Base-by-base conservation (phyloP, 306 rosid genomes). In the Dalbergia cultrata region DNA sequence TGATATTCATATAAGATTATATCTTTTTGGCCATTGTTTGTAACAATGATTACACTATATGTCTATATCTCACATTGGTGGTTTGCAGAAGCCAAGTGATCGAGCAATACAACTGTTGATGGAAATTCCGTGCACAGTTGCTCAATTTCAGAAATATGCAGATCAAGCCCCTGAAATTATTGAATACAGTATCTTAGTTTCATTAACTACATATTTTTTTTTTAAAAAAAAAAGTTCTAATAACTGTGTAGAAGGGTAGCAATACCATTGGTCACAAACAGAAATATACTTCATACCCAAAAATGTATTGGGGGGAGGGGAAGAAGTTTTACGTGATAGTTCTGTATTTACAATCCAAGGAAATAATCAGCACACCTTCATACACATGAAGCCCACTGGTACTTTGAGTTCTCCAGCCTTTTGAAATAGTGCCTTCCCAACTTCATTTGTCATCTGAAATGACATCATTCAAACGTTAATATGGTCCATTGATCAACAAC, bases 21-120 rank as follows among this genome's bases (percentile, higher is more conserved):
- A 44, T 54, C 47, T 53, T 65, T 62, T 47, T 5, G 50, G 26
- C 74, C 63, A 43, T 80, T 31, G 9, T 47, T 77, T 19, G 7
- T 39, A 64, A 76, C 4, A 35, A 50, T 18, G 53, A 58, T 26
- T 19, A 39, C 1, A 34, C 11, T n/a, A 54, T 54, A 54, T 54
- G 14, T 54, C 44, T 63, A 82, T 41, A 72, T 61, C 93, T 90
- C 80, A 94, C 98, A 34, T 43, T 75, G 93, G 97, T 58, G 97
- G 92, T 87, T 94, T 92, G 88, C 97, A 91, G 83, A 94, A 94
- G 88, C 97, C 53, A 94, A 60, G 85, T 94, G 98, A 84, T 94
- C 98, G 16, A 94, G 91, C 80, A 94, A 76, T 60, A 92, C 94
- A 64, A 69, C 26, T 18, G 97, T 94, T 52, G 93, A 92, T 26